A percentile compares a stretch with the other conserved stretches of the same genome.
Evolutionary conservation across 148 eudicot species (phyloP).

Genomic region (Rhododendron williamsianum): DNA sequence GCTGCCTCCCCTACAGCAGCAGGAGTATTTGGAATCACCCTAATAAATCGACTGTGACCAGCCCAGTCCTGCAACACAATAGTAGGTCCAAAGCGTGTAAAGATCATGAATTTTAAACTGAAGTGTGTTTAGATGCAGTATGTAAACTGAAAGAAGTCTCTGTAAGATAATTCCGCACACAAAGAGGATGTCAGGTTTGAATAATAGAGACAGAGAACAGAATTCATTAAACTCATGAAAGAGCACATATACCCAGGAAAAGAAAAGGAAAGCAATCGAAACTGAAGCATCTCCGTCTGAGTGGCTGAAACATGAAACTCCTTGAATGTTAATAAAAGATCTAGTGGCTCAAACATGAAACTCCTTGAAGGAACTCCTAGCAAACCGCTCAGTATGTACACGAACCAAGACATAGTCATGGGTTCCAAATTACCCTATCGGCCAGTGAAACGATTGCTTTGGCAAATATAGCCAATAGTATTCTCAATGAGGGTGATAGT

Average conservation of each 20-base stretch:
- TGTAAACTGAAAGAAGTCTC: neutral
- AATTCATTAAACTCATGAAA: neutral
- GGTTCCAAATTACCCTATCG: neutral
- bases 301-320: too few relatives aligned
- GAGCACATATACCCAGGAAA: neutral
- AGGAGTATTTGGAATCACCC: constrained; percentile 98
- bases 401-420: neutral
- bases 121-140: neutral
- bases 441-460: neutral
- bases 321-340: too few relatives aligned
- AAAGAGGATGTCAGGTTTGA: neutral
- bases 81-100: neutral
- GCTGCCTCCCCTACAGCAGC: constrained; percentile 93
- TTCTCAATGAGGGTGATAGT: neutral
- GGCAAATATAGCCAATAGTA: neutral
- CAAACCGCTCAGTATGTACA: neutral
- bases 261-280: neutral
- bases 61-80: constrained; percentile 75
- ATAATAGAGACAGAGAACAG: neutral
- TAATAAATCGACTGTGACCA: constrained; percentile 38
- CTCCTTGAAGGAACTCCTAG: neutral
- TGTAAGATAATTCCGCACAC: neutral
- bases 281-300: neutral
- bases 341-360: too few relatives aligned
- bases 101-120: neutral